Conservation (phyloP, 345 rosid species). For the Garcia nutans region DNA sequence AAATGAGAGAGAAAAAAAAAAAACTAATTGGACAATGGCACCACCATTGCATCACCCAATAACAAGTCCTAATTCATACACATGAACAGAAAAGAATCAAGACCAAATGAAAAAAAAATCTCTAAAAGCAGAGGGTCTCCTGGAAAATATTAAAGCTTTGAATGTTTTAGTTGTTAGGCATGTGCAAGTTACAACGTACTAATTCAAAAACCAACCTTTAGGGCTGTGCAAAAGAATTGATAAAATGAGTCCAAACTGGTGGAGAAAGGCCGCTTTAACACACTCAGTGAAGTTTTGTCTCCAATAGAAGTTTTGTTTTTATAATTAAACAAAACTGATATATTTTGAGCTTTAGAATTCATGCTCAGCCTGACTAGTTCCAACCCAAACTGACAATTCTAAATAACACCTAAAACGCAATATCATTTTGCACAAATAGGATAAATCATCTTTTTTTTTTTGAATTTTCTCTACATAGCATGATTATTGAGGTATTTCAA, state of each 20-base stretch:
- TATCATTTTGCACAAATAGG: not conserved
- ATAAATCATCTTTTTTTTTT: not conserved
- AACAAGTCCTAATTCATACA: not conserved
- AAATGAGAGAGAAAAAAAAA: constrained; percentile 6
- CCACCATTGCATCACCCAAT: constrained; percentile 4
- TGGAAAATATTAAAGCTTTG: not conserved
- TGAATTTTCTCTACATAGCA: not conserved
- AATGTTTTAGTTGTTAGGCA: not conserved
- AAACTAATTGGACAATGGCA: not conserved
- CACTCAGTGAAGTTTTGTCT: not conserved
- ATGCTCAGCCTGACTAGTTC: no score
- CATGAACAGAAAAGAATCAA: not conserved
- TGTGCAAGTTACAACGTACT: not conserved
- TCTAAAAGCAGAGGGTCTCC: constrained; percentile 7
- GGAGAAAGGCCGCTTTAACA: no score
- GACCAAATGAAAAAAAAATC: not conserved
- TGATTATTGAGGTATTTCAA: not conserved
- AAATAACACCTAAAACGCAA: no score
- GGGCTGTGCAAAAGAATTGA: not conserved
- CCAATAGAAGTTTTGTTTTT: not conserved
- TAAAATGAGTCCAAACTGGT: not conserved
- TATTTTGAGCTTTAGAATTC: not conserved
- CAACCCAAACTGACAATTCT: no score
- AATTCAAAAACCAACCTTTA: not conserved
- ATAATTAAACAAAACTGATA: not conserved